Base-by-base conservation (phyloP, 2,329 filamentous ascomycete genomes). In the Epichloe bromicola region DNA sequence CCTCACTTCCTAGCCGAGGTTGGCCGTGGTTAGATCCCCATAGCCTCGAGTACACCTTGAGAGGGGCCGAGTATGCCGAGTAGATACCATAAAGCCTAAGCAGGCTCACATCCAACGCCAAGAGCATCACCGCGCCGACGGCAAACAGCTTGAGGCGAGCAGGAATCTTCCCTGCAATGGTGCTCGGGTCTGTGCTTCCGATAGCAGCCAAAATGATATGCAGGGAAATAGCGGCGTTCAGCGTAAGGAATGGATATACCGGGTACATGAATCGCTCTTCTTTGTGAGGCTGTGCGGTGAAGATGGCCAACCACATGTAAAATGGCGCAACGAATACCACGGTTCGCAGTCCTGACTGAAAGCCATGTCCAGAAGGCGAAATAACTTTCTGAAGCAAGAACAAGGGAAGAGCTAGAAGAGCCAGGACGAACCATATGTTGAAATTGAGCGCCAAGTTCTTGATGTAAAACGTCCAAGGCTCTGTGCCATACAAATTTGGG, bases 181-280 rank as follows among this genome's bases (percentile, higher is more conserved):
- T 78, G 58, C 76, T 80, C 0, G 84, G 80, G 53, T 87, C 76
- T 1, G 78, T 76, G 20, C 81, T 83, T 17, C 90, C 88, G 46
- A 95, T 69, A 38, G 84, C 83, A 12, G 82, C 75, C 15, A 97
- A 74, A 2, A 94, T 62, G 52, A 94, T 85, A 65, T 97, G 89
- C 37, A 94, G 71, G 4, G 87, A 79, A 49, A 96, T 78, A 8
- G 91, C 86, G 3, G 90, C 90, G 61, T 95, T 96, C 37, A 98
- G 74, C 0, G 86, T 85, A 38, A 98, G 74, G 56, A 91, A 88
- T 1, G 93, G 93, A 61, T 98, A 98, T 2, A 82, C 86, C 0
- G 93, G 93, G 61, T 95, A 98, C 90, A 98, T 97, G 72, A 98
- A 98, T 6, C 93, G 78, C 93, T 79, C 93, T 65, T 98, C 93